These are phyloP conservation scores for Periconia sp. DNA, from an alignment of 2,329 filamentous ascomycete genomes.

Conservation along the genomic window DNA sequence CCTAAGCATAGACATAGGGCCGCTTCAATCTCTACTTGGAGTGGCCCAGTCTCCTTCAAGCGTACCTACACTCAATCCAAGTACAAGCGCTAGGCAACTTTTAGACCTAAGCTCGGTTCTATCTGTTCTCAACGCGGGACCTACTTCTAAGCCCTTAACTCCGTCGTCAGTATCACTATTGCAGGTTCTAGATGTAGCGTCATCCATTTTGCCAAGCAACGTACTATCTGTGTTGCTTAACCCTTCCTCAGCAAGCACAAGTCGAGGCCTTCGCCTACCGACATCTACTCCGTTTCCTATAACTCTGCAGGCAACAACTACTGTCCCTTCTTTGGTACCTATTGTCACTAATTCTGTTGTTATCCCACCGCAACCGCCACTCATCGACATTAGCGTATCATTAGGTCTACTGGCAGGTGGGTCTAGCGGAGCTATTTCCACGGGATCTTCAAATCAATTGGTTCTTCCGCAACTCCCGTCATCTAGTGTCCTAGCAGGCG, in stretches of 20 bases:
- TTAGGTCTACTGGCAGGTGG: slow-evolving; percentile 1
- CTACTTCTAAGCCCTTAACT: too few species aligned
- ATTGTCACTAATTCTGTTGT: not conserved
- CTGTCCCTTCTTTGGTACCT: not conserved
- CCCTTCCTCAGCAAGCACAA: slow-evolving; percentile 2
- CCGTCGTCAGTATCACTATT: too few species aligned
- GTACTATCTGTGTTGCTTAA: too few species aligned
- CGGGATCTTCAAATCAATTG: not conserved
- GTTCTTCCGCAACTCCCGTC: too few species aligned
- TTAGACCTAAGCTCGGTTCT: not conserved
- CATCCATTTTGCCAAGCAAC: too few species aligned
- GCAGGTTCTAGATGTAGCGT: too few species aligned
- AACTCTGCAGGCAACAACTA: not conserved
- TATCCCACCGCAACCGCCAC: not conserved
- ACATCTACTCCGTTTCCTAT: not conserved
- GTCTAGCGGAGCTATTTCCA: not conserved
- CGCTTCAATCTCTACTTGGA: not conserved
- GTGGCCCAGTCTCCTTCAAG: not conserved
- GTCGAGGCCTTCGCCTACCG: not conserved
- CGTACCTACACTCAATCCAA: not conserved
- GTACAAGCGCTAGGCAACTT: not conserved
- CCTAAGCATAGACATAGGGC: too few species aligned
- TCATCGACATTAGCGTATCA: slow-evolving; percentile 2
- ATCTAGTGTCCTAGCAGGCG: too few species aligned
- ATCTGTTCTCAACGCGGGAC: not conserved